Percentiles rank a stretch among this genome's conserved stretches.
Conservation (phyloP, 371 early-diverging fungal genomes). For the Mucor irregularis region DNA sequence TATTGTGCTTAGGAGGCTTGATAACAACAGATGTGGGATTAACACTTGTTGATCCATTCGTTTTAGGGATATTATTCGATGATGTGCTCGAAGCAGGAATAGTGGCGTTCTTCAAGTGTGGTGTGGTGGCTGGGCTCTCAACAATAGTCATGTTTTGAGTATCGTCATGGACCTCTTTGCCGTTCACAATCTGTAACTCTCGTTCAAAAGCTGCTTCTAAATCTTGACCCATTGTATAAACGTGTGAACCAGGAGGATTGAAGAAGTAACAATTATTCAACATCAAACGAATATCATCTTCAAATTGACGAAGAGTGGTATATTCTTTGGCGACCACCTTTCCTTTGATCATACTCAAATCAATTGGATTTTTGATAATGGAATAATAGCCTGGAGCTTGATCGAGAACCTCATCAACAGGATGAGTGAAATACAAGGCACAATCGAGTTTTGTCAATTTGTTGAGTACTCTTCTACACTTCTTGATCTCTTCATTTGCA, state of each 20-base stretch:
- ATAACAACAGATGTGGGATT: neutral
- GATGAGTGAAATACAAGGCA: conserved; percentile 63
- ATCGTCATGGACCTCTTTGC: conserved; percentile 28
- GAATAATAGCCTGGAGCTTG: conserved; percentile 49
- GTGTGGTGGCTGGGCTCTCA: conserved; percentile 37
- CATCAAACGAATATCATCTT: conserved; percentile 64
- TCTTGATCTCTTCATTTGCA: conserved; percentile 38
- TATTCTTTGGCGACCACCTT: conserved; percentile 71
- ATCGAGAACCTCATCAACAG: conserved; percentile 65
- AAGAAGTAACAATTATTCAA: conserved; percentile 58
- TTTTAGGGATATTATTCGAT: neutral
- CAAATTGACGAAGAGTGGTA: conserved; percentile 56
- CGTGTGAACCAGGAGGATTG: conserved; percentile 51
- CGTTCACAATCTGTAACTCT: conserved; percentile 43
- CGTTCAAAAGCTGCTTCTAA: conserved; percentile 46
- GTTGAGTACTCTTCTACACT: conserved; percentile 49
- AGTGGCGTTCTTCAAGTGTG: neutral
- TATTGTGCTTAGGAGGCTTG: conserved; percentile 7
- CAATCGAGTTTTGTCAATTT: conserved; percentile 58
- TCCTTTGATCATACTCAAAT: conserved; percentile 80
- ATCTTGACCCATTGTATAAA: conserved; percentile 48
- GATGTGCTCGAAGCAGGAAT: neutral
- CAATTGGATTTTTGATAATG: conserved; percentile 85
- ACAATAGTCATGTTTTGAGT: conserved; percentile 49
- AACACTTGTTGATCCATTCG: neutral